Evolutionary conservation across 768 basidiomycete genomes (phyloP).

Genomic region (Pleurotus sapidus): DNA sequence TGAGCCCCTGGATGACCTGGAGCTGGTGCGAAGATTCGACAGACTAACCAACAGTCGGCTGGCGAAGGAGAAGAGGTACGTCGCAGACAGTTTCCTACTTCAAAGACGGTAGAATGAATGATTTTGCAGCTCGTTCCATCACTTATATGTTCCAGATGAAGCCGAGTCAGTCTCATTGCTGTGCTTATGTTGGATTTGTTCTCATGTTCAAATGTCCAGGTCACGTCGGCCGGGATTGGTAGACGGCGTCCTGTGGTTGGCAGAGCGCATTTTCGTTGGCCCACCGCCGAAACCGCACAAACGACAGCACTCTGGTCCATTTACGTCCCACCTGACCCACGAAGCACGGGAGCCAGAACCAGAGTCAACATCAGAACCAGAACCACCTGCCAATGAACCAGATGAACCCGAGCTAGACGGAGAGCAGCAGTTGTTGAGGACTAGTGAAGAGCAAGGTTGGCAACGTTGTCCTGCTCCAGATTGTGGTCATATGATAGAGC

Average conservation of each 20-base stretch:
- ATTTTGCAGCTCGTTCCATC: slow-evolving; percentile 1
- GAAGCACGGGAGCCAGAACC: not conserved
- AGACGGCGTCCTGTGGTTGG: slow-evolving; percentile 7
- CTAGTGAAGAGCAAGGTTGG: slow-evolving; percentile 3
- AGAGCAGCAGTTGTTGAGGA: not conserved
- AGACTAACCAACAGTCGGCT: not conserved
- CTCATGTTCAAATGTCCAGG: not conserved
- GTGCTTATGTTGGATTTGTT: not conserved
- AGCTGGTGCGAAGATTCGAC: slow-evolving; percentile 1
- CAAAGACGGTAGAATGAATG: not conserved
- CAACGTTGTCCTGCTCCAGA: slow-evolving; percentile 3
- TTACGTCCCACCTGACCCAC: not conserved
- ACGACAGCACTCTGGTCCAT: not conserved
- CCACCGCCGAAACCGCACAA: not conserved
- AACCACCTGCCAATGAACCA: not conserved
- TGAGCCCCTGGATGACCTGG: slow-evolving; percentile 2
- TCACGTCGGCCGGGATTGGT: slow-evolving; percentile 1
- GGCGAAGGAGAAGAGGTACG: slow-evolving; percentile 1
- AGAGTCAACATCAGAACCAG: not conserved
- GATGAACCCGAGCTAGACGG: not conserved
- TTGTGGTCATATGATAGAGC: slow-evolving; percentile 4
- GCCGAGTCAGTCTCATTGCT: not conserved
- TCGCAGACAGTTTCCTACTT: not conserved
- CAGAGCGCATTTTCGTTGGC: slow-evolving; percentile 4
- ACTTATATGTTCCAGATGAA: not conserved